These are phyloP conservation scores for Boletus reticuloceps DNA, from an alignment of 768 basidiomycete genomes.

Conservation along the genomic window DNA sequence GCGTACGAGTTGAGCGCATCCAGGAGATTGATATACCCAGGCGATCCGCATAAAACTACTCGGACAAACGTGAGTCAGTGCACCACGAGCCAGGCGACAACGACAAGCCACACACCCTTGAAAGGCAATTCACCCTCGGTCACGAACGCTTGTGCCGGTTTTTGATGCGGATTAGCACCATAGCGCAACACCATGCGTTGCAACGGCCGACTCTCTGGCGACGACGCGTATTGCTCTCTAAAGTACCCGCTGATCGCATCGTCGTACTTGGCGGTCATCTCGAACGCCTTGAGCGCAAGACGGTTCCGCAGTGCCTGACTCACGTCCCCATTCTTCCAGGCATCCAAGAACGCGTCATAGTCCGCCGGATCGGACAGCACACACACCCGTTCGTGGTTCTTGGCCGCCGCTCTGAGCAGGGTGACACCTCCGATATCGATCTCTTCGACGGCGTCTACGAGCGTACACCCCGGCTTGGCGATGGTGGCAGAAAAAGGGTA, in stretches of 20 bases:
- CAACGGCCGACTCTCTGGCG: constrained; percentile 70
- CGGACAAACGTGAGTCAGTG: constrained; percentile 3
- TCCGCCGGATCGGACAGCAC: constrained; percentile 88
- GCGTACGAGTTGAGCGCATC: constrained; percentile 98
- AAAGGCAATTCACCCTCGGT: constrained; percentile 87
- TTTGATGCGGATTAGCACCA: constrained; percentile 98
- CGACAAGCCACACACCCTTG: constrained; percentile 56
- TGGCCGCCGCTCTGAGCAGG: constrained; percentile 94
- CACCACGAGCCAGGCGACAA: not conserved
- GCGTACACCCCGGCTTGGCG: constrained; percentile 82
- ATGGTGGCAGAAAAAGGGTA: constrained; percentile 96
- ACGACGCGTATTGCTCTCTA: constrained; percentile 90
- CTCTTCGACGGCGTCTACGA: constrained; percentile 93
- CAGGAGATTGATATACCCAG: constrained; percentile 97
- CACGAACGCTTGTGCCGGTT: constrained; percentile 96
- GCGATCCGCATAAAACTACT: constrained; percentile 85
- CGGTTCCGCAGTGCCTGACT: constrained; percentile 68
- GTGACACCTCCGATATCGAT: constrained; percentile 99
- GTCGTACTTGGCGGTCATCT: constrained; percentile 94
- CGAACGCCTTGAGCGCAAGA: constrained; percentile 95
- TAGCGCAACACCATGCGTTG: constrained; percentile 89
- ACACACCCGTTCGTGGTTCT: constrained; percentile 93
- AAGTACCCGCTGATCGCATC: constrained; percentile 96
- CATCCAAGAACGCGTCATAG: constrained; percentile 76
- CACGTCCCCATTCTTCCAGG: constrained; percentile 76